These are phyloP conservation scores for Euphorbia pulcherrima DNA, from an alignment of 345 rosid species.

Conservation along the genomic window DNA sequence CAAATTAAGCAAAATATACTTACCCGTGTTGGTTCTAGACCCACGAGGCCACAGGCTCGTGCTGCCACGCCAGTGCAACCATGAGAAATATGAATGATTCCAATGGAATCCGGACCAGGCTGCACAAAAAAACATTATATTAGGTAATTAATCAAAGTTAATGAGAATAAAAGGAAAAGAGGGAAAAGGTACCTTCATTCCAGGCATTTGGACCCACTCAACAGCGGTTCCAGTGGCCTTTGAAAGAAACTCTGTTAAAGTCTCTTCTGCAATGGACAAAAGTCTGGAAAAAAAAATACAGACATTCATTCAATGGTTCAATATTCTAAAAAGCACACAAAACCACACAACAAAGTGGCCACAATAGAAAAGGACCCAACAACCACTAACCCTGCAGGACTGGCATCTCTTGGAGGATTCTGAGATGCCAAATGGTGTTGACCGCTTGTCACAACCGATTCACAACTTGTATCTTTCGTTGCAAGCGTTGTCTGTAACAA, in stretches of 20 bases:
- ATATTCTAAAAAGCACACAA: constrained; percentile 8
- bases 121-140: constrained; percentile 23
- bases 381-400: constrained; percentile 99
- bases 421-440: constrained; percentile 94
- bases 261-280: constrained; percentile 99
- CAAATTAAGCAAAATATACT: constrained; percentile 19
- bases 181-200: constrained; percentile 81
- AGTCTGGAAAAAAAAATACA: constrained; percentile 51
- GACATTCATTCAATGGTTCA: constrained; percentile 26
- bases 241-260: constrained; percentile 99
- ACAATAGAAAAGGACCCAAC: constrained; percentile 43
- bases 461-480: constrained; percentile 97
- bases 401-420: constrained; percentile 99
- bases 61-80: constrained; percentile 99
- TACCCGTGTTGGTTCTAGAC: constrained; percentile 99
- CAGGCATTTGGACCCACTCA: constrained; percentile 99
- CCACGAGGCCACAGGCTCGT: constrained; percentile 99
- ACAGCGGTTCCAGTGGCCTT: constrained; percentile 99
- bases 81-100: constrained; percentile 99
- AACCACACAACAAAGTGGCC: constrained; percentile 22
- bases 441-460: constrained; percentile 96
- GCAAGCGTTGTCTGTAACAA: constrained; percentile 70
- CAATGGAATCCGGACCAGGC: constrained; percentile 99
- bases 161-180: constrained; percentile 9
- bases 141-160: background rate